These are phyloP conservation scores for Sporothrix luriei DNA, from an alignment of 2,329 filamentous ascomycete genomes.

Conservation along the genomic window DNA sequence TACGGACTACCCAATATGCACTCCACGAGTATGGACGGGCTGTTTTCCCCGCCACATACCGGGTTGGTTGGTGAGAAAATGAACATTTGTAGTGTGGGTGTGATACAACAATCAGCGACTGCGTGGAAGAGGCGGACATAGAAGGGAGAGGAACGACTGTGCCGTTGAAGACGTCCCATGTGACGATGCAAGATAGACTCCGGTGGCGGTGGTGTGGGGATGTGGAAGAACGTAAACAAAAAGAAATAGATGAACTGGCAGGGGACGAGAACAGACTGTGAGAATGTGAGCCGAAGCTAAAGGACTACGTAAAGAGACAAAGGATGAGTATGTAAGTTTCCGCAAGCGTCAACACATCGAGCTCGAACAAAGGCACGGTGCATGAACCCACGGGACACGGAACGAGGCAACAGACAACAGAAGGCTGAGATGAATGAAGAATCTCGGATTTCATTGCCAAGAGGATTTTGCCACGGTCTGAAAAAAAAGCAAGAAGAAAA, in stretches of 20 bases:
- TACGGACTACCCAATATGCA: not conserved
- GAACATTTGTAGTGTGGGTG: not conserved
- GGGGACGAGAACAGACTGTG: not conserved
- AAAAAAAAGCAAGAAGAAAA: not conserved
- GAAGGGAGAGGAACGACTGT: not conserved
- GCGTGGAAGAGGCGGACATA: not conserved
- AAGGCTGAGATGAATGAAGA: not conserved
- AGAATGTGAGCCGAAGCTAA: too few relatives aligned
- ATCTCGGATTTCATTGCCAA: not conserved
- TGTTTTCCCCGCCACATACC: conserved; percentile 25
- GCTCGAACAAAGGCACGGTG: not conserved
- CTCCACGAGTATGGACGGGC: not conserved
- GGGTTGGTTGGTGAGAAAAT: not conserved
- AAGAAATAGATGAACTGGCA: not conserved
- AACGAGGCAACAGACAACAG: not conserved
- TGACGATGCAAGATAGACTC: not conserved
- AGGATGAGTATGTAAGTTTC: not conserved
- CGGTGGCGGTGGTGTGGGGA: conserved; percentile 5
- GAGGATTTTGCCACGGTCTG: not conserved
- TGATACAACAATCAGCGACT: not conserved
- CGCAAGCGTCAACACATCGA: not conserved
- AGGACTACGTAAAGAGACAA: not conserved
- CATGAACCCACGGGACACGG: not conserved
- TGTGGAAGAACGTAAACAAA: not conserved
- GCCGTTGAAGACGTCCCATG: not conserved